phyloP scores from a whole-genome alignment of 2,329 filamentous ascomycete species.

The Mariannaea elegans region DNA sequence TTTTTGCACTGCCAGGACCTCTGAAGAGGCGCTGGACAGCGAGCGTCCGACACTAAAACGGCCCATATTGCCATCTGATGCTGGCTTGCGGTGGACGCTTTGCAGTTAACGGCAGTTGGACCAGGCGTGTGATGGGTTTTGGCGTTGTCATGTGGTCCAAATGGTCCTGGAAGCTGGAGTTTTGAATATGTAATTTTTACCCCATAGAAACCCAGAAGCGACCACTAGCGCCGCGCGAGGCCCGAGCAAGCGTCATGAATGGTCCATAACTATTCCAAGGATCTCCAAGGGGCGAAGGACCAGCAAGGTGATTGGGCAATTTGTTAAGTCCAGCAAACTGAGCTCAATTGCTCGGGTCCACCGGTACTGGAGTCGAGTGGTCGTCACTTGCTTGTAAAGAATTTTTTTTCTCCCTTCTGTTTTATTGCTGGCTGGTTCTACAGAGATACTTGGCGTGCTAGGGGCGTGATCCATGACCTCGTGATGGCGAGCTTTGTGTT shows the following conservation, averaged over 20 bases:
- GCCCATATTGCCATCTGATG: constrained; percentile 10
- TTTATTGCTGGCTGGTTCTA: too few species aligned
- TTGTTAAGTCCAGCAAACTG: background rate
- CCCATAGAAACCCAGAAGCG: constrained; percentile 38
- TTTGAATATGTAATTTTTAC: constrained; percentile 43
- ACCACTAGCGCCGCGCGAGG: constrained; percentile 18
- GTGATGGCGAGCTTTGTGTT: constrained; percentile 31
- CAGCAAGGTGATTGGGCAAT: background rate
- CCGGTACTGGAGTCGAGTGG: constrained; percentile 22
- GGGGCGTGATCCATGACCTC: constrained; percentile 13
- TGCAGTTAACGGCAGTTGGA: constrained; percentile 40
- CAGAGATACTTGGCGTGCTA: too few species aligned
- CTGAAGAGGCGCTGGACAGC: too few species aligned
- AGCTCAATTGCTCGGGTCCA: constrained; percentile 1
- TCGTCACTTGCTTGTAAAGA: constrained; percentile 11
- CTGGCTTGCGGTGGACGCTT: constrained; percentile 27
- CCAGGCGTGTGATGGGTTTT: constrained; percentile 35
- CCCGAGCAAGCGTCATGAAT: background rate
- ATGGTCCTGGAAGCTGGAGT: constrained; percentile 41
- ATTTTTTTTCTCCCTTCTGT: constrained; percentile 13
- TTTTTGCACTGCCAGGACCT: too few species aligned
- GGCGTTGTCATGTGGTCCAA: constrained; percentile 38
- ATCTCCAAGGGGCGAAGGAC: too few species aligned
- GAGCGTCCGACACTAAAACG: background rate
- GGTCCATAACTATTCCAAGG: too few species aligned